Base-by-base conservation (phyloP, 2,329 filamentous ascomycete species). In the Penicillium glabrum region DNA sequence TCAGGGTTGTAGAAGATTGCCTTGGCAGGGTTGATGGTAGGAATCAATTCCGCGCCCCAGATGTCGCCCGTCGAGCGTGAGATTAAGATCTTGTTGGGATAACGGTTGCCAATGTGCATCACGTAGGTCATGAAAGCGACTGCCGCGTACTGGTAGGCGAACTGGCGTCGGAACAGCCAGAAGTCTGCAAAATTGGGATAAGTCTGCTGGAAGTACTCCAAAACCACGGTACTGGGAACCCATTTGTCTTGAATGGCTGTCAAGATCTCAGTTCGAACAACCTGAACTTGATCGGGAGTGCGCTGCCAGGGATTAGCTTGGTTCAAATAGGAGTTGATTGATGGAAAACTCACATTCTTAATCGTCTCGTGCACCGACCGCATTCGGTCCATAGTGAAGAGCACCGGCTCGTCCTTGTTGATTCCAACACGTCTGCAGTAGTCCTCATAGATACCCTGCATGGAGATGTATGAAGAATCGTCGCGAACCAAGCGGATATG, bases 51-150 rank as follows among this genome's bases (percentile, higher is more conserved):
- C 8, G 91, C 91, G 47, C 92, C 93, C 96, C 96, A 99, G 65
- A 99, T 90, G 69, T 96, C 95, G 62, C 96, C 96, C 6, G 89
- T 92, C 29, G 85, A 85, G 24, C 92, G 88, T 11, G 91, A 89
- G 69, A 99, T 96, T 76, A 90, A 89, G 74, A 98, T 89, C 82
- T 99, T 99, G 75, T 93, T 91, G 6, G 95, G 96, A 75, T 95
- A 96, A 29, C 95, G 90, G 73, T 91, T 91, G 72, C 93, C 91
- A 87, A 99, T 98, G 78, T 93, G 93, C 79, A 99, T 89, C 57
- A 97, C 89, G 72, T 98, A 99, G 4, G 95, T 98, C 89, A 99
- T 96, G 79, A 99, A 99, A 1, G 95, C 96, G 62, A 98, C 83
- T 1, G 93, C 87, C 21, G 95, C 93, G 60, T 96, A 88, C 77